Evolutionary conservation across 2,329 filamentous ascomycete species (phyloP).

Genomic region (Amphichorda felina): DNA sequence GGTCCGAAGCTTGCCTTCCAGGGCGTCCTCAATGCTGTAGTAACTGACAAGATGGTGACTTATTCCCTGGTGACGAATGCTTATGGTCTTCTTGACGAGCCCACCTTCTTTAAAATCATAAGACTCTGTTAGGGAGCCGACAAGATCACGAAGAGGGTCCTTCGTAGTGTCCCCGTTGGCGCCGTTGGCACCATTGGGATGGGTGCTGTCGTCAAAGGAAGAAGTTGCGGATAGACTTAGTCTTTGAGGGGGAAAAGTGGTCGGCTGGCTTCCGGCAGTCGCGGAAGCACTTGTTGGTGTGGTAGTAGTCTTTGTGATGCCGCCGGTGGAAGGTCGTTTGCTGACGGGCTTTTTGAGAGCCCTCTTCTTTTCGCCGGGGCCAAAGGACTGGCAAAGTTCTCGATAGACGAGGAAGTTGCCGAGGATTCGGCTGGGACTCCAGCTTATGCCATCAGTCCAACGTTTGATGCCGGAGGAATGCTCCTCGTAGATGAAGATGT

Average conservation of each 20-base stretch:
- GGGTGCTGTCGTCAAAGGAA: conserved; percentile 5
- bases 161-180: conserved; percentile 5
- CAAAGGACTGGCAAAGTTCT: conserved; percentile 66
- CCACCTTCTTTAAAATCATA: conserved; percentile 78
- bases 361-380: conserved; percentile 74
- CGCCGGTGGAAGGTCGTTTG: conserved; percentile 9
- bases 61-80: conserved; percentile 60
- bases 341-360: conserved; percentile 51
- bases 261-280: conserved; percentile 9
- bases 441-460: conserved; percentile 86
- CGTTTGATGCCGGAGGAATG: conserved; percentile 83
- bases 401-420: conserved; percentile 81
- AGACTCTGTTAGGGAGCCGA: conserved; percentile 80
- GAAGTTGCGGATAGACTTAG: conserved; percentile 9
- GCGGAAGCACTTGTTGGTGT: too few relatives aligned
- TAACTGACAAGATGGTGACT: conserved; percentile 84
- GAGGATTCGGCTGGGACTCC: conserved; percentile 80
- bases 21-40: conserved; percentile 73
- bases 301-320: conserved; percentile 24
- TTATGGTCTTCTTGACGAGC: conserved; percentile 88
- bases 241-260: conserved; percentile 3
- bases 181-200: conserved; percentile 2
- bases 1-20: conserved; percentile 41
- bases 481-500: conserved; percentile 87
- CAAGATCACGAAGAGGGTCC: conserved; percentile 33